Percentiles rank a stretch among this genome's conserved stretches.
Evolutionary conservation across 2,329 filamentous ascomycete genomes (phyloP).

Genomic region (Colletotrichum sp.): DNA sequence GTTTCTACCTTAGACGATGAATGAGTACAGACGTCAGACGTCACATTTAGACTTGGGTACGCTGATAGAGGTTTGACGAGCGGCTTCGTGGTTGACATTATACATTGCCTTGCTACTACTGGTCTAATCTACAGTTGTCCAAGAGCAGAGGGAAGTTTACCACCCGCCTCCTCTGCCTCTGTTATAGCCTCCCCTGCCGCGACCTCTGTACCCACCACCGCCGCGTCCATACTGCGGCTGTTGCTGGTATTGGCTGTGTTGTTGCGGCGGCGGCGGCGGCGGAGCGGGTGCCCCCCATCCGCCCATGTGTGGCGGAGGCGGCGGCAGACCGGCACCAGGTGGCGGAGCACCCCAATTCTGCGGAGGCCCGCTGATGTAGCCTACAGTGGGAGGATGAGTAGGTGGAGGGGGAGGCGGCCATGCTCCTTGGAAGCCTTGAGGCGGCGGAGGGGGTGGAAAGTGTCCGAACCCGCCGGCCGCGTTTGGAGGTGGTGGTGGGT

Average conservation of each 20-base stretch:
- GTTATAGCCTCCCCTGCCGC: conserved; percentile 17
- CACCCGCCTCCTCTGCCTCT: conserved; percentile 12
- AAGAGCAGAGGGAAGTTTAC: not conserved
- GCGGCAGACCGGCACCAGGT: not conserved
- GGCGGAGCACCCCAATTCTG: conserved; percentile 23
- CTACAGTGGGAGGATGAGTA: conserved; percentile 26
- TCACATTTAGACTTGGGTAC: conserved; percentile 16
- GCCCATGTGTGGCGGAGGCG: not conserved
- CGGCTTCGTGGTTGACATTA: not conserved
- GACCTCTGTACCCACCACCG: conserved; percentile 7
- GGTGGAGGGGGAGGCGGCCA: conserved; percentile 46
- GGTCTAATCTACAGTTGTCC: not conserved
- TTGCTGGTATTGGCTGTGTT: conserved; percentile 2
- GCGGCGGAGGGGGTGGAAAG: conserved; percentile 40
- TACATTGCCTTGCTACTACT: not conserved
- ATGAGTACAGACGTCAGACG: conserved; percentile 19
- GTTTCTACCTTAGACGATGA: conserved; percentile 22
- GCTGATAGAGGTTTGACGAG: not conserved
- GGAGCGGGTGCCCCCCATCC: conserved; percentile 4
- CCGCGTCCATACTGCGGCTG: conserved; percentile 16
- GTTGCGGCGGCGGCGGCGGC: conserved; percentile 14
- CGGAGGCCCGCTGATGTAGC: conserved; percentile 20
- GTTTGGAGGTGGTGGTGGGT: conserved; percentile 23
- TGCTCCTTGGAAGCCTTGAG: conserved; percentile 42
- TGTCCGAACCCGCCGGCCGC: conserved; percentile 27